Conservation (phyloP, 441 rosid species). For the Rhodomyrtus psidioides region DNA sequence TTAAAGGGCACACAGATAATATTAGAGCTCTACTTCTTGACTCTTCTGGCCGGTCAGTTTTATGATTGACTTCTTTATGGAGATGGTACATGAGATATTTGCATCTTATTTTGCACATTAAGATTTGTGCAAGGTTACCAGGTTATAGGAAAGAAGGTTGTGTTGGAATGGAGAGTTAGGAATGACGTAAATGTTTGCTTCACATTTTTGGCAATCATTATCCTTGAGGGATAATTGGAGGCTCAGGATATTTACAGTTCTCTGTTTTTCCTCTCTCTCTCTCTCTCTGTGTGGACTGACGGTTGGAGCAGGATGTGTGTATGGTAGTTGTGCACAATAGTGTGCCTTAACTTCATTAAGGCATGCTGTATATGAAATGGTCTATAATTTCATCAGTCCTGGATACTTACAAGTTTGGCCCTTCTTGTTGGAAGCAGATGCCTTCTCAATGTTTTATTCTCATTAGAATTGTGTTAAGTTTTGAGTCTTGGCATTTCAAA, state of each 20-base stretch:
- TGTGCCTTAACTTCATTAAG: neutral
- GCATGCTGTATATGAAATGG: neutral
- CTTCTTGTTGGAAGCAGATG: neutral
- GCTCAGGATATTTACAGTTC: neutral
- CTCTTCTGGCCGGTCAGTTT: conserved; percentile 78
- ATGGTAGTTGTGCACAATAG: neutral
- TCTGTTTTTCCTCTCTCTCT: neutral
- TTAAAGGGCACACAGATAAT: conserved; percentile 96
- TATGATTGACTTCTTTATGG: neutral
- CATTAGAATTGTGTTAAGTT: neutral
- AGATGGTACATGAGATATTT: neutral
- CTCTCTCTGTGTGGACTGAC: neutral
- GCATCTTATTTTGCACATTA: neutral
- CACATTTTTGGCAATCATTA: neutral
- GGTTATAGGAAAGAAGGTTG: neutral
- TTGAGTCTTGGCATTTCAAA: conserved; percentile 10
- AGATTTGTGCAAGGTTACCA: neutral
- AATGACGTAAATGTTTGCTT: neutral
- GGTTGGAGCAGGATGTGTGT: neutral
- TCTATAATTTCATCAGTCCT: neutral
- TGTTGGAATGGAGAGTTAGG: neutral
- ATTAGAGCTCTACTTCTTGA: conserved; percentile 92
- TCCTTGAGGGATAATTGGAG: neutral
- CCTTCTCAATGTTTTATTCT: neutral
- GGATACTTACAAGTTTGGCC: neutral